A percentile compares a stretch with the other conserved stretches of the same genome.
phyloP scores from a whole-genome alignment of 345 rosid genomes.

The Rhodamnia rubescens region DNA sequence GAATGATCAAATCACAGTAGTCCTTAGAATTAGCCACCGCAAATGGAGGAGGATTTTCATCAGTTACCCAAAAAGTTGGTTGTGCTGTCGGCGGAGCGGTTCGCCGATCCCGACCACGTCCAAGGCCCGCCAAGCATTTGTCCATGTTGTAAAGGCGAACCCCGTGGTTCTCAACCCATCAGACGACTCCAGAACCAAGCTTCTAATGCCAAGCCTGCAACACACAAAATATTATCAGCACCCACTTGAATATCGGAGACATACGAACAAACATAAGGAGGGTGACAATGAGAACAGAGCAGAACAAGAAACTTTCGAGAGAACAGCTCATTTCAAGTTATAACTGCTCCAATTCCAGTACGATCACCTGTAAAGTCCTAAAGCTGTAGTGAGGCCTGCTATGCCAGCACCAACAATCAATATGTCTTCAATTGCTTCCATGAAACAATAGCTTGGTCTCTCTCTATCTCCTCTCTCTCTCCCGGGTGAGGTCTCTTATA shows the following conservation, averaged over 20 bases:
- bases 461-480: not conserved
- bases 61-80: not conserved
- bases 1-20: not conserved
- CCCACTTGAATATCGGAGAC: not conserved
- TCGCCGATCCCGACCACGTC: slow-evolving; percentile 2
- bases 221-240: not conserved
- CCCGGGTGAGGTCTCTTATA: not conserved
- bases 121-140: slow-evolving; percentile 32
- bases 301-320: not conserved
- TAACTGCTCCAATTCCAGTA: not conserved
- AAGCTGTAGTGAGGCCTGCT: slow-evolving; percentile 48
- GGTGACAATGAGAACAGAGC: not conserved
- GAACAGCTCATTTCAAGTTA: not conserved
- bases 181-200: slow-evolving; percentile 62
- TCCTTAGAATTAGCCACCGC: not conserved
- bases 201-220: slow-evolving; percentile 56
- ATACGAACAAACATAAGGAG: not conserved
- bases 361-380: slow-evolving; percentile 29
- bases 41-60: slow-evolving; percentile 7
- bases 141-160: slow-evolving; percentile 36
- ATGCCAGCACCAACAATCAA: slow-evolving; percentile 60
- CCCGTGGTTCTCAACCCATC: slow-evolving; percentile 43
- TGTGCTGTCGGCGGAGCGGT: not conserved
- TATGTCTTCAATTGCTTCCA: slow-evolving; percentile 9
- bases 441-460: not conserved